Evolutionary conservation across 805 yeast genomes (phyloP).

Genomic region (Barnettozyma populi): DNA sequence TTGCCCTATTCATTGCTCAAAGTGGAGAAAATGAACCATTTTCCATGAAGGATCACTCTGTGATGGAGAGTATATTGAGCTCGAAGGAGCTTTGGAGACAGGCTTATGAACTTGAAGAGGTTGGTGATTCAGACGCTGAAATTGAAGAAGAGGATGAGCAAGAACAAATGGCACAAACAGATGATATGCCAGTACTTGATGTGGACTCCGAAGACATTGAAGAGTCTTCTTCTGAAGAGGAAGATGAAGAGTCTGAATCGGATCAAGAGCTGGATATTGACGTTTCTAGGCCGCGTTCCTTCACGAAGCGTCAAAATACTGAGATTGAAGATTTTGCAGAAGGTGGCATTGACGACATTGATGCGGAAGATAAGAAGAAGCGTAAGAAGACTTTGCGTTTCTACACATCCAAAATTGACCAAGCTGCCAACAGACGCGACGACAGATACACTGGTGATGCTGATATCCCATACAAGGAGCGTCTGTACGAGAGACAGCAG

Average conservation of each 20-base stretch:
- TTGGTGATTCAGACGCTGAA: conserved; percentile 11
- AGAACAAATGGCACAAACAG: background rate
- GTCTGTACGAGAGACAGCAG: conserved; percentile 85
- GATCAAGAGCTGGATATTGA: conserved; percentile 40
- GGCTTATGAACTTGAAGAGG: conserved; percentile 48
- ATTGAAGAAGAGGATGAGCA: conserved; percentile 2
- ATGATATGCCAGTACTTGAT: background rate
- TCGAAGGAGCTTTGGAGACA: conserved; percentile 88
- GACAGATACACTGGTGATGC: conserved; percentile 72
- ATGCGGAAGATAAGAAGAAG: conserved; percentile 76
- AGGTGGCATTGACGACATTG: conserved; percentile 70
- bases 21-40: conserved; percentile 49
- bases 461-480: conserved; percentile 88
- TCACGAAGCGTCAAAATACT: conserved; percentile 34
- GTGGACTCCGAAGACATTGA: conserved; percentile 7
- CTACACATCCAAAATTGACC: conserved; percentile 95
- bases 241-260: background rate
- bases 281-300: conserved; percentile 45
- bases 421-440: conserved; percentile 58
- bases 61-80: conserved; percentile 81
- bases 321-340: conserved; percentile 58
- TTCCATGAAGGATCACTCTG: conserved; percentile 78
- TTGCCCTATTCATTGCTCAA: conserved; percentile 64
- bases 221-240: conserved; percentile 5
- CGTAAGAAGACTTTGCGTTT: conserved; percentile 82